phyloP scores from a whole-genome alignment of 2,329 filamentous ascomycete species.

The Trichoderma harzianum region DNA sequence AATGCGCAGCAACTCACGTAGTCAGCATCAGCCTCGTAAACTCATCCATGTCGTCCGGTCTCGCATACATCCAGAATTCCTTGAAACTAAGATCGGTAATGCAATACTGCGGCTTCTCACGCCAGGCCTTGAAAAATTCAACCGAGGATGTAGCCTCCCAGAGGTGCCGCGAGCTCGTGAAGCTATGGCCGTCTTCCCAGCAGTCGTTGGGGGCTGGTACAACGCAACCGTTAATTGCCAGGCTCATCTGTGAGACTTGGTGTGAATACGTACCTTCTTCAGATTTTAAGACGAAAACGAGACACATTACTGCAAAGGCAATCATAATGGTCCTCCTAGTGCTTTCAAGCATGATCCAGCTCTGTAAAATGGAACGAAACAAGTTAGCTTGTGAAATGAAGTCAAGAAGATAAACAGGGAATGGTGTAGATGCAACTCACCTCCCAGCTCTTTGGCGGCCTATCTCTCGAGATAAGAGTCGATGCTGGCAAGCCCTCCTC shows the following conservation, averaged over 20 bases:
- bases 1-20: conserved; percentile 29
- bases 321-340: conserved; percentile 38
- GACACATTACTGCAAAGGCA: conserved; percentile 31
- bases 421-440: conserved; percentile 24
- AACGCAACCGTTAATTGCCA: conserved; percentile 29
- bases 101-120: conserved; percentile 39
- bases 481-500: conserved; percentile 27
- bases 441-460: conserved; percentile 42
- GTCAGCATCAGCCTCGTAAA: conserved; percentile 39
- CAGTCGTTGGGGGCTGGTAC: conserved; percentile 22
- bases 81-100: conserved; percentile 35
- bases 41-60: conserved; percentile 38
- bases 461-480: conserved; percentile 27
- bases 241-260: neutral
- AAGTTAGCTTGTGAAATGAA: neutral
- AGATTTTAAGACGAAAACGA: conserved; percentile 35
- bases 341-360: conserved; percentile 44
- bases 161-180: conserved; percentile 41
- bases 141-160: conserved; percentile 42
- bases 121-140: conserved; percentile 44
- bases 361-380: conserved; percentile 21
- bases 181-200: conserved; percentile 22
- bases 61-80: conserved; percentile 37
- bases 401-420: too few species aligned
- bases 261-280: conserved; percentile 28